Evolutionary conservation across 768 basidiomycete species (phyloP).

Genomic region (Kwoniella heveanensis): DNA sequence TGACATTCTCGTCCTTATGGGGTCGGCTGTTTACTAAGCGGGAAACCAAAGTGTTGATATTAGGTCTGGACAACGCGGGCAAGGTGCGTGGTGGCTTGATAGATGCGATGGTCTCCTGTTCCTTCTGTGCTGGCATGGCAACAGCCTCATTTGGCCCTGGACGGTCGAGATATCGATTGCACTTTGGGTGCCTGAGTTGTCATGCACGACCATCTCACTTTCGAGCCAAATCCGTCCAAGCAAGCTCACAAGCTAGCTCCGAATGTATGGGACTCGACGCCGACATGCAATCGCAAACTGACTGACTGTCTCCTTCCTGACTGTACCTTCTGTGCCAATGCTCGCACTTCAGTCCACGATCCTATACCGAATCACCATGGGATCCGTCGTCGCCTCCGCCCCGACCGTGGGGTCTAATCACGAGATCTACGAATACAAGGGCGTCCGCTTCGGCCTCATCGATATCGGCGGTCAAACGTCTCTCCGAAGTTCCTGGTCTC

Average conservation of each 20-base stretch:
- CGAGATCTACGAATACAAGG: constrained; percentile 57
- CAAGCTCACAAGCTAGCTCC: too few relatives aligned
- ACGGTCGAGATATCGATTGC: too few relatives aligned
- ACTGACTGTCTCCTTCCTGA: too few relatives aligned
- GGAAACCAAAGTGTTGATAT: constrained; percentile 56
- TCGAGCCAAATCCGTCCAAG: too few relatives aligned
- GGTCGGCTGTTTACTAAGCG: constrained; percentile 47
- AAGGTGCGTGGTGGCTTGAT: constrained; percentile 44
- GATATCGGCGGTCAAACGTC: constrained; percentile 57
- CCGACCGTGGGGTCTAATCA: constrained; percentile 56
- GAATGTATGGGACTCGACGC: too few relatives aligned
- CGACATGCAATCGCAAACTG: too few relatives aligned
- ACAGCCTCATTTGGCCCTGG: neutral
- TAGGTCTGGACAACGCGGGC: constrained; percentile 56
- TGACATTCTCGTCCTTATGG: constrained; percentile 54
- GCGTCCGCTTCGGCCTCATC: constrained; percentile 54
- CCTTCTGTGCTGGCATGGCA: too few relatives aligned
- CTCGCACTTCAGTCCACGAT: constrained; percentile 55
- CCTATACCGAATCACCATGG: constrained; percentile 55
- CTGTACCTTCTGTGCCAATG: too few relatives aligned
- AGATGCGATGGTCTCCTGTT: neutral
- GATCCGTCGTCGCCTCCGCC: constrained; percentile 54
- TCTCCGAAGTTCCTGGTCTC: constrained; percentile 49
- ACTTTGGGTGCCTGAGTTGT: too few relatives aligned
- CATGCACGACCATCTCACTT: too few relatives aligned